Percentiles rank a stretch among this genome's conserved stretches.
Conservation (phyloP, 2,329 filamentous ascomycete genomes). For the Xylaria hypoxylon region DNA sequence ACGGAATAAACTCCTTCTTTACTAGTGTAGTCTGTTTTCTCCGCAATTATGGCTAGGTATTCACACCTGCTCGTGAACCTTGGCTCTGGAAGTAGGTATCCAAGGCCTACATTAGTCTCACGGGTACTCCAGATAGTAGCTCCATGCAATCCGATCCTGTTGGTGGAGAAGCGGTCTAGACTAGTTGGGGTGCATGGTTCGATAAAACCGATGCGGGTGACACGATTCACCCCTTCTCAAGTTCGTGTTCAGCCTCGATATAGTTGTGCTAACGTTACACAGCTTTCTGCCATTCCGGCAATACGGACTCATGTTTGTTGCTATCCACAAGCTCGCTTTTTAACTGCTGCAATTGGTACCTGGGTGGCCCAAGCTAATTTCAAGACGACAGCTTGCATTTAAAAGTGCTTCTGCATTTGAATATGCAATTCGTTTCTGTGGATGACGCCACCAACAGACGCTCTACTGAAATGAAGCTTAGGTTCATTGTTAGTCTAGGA, state of each 20-base stretch:
- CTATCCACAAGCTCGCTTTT: slow-evolving; percentile 10
- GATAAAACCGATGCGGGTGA: slow-evolving; percentile 20
- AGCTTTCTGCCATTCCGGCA: slow-evolving; percentile 1
- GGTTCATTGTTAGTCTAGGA: slow-evolving; percentile 14
- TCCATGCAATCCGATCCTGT: slow-evolving; percentile 17
- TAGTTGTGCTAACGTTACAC: slow-evolving; percentile 29
- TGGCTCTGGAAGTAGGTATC: slow-evolving; percentile 10
- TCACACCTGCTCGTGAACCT: slow-evolving; percentile 5
- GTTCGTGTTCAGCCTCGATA: slow-evolving; percentile 12
- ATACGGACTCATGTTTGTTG: not conserved
- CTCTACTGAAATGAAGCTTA: slow-evolving; percentile 5
- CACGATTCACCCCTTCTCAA: slow-evolving; percentile 15
- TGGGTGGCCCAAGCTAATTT: not conserved
- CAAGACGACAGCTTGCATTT: not conserved
- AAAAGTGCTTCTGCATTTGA: not conserved
- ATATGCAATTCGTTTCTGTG: not conserved
- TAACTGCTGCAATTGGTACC: not conserved
- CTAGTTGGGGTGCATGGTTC: slow-evolving; percentile 5
- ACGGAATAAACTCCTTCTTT: not conserved
- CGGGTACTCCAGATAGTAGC: not conserved
- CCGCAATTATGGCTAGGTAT: not conserved
- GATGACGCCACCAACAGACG: not conserved
- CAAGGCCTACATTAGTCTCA: not conserved
- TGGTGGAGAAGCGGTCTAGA: not conserved
- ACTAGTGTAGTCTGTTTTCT: not conserved